phyloP scores from a whole-genome alignment of 768 basidiomycete species.

The Naematelia encephala region DNA sequence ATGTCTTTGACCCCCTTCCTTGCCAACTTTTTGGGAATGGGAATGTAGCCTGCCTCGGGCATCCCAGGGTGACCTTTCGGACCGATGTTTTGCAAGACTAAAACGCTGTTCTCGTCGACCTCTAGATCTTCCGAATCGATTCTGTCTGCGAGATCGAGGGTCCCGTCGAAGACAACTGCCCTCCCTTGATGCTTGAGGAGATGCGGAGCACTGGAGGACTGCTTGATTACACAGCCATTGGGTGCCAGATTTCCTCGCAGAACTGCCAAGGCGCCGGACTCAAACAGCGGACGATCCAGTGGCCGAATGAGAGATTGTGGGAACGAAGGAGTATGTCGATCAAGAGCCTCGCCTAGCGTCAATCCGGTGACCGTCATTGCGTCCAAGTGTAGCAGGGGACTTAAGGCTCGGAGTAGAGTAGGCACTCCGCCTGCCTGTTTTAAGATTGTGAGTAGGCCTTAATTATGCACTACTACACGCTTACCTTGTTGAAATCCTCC shows the following conservation, averaged over 20 bases:
- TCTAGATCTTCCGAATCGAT: constrained; percentile 30
- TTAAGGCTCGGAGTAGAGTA: constrained; percentile 58
- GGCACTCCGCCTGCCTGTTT: constrained; percentile 11
- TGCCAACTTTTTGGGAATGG: constrained; percentile 39
- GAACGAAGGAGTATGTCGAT: constrained; percentile 59
- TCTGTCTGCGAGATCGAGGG: constrained; percentile 24
- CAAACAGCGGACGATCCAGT: constrained; percentile 72
- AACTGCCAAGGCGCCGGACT: constrained; percentile 70
- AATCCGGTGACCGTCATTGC: constrained; percentile 84
- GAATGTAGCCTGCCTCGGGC: constrained; percentile 46
- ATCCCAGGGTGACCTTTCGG: constrained; percentile 41
- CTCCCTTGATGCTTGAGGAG: constrained; percentile 22
- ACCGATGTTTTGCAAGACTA: constrained; percentile 38
- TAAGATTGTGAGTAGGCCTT: not conserved
- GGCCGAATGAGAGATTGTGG: constrained; percentile 71
- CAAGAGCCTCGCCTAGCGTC: constrained; percentile 79
- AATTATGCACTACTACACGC: constrained; percentile 56
- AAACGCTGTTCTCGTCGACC: constrained; percentile 19
- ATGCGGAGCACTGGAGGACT: constrained; percentile 11
- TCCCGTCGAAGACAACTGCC: constrained; percentile 33
- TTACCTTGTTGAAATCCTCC: constrained; percentile 91
- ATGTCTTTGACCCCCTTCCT: constrained; percentile 38
- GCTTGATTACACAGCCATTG: constrained; percentile 77
- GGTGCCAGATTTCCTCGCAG: constrained; percentile 80
- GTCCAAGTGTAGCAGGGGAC: constrained; percentile 74